Evolutionary conservation across 352 stramenopile genomes (phyloP).

Genomic region (Pythium oligandrum): DNA sequence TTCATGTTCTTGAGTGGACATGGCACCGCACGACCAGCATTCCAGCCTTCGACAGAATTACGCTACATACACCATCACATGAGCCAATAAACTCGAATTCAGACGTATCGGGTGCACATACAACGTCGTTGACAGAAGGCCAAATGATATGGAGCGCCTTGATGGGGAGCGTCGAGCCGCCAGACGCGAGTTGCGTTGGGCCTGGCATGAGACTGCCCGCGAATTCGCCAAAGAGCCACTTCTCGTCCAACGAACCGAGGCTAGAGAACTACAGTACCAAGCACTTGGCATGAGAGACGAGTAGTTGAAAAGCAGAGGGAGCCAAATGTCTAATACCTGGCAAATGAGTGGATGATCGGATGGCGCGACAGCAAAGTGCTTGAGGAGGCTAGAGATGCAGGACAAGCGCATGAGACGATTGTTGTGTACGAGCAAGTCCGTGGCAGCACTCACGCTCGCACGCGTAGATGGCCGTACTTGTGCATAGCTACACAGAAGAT

Average conservation of each 20-base stretch:
- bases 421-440: neutral
- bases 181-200: constrained; percentile 26
- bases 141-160: constrained; percentile 76
- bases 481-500: constrained; percentile 50
- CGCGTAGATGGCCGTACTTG: constrained; percentile 73
- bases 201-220: constrained; percentile 49
- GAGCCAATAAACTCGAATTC: too few relatives aligned
- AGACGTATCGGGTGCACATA: constrained; percentile 17
- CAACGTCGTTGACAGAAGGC: constrained; percentile 75
- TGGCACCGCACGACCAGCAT: constrained; percentile 57
- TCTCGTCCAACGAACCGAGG: constrained; percentile 73
- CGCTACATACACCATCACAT: constrained; percentile 21
- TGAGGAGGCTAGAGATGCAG: constrained; percentile 31
- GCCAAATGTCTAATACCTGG: constrained; percentile 24
- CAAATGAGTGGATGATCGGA: constrained; percentile 70
- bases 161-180: constrained; percentile 21
- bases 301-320: neutral
- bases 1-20: constrained; percentile 86
- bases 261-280: constrained; percentile 59
- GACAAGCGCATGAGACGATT: too few relatives aligned
- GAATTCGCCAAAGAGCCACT: constrained; percentile 82
- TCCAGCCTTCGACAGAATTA: constrained; percentile 81
- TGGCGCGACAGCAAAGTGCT: constrained; percentile 34
- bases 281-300: neutral
- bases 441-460: constrained; percentile 39